Percentiles rank a stretch among this genome's conserved stretches.
Conservation (phyloP, 2,329 filamentous ascomycete genomes). For the Ciborinia camelliae region DNA sequence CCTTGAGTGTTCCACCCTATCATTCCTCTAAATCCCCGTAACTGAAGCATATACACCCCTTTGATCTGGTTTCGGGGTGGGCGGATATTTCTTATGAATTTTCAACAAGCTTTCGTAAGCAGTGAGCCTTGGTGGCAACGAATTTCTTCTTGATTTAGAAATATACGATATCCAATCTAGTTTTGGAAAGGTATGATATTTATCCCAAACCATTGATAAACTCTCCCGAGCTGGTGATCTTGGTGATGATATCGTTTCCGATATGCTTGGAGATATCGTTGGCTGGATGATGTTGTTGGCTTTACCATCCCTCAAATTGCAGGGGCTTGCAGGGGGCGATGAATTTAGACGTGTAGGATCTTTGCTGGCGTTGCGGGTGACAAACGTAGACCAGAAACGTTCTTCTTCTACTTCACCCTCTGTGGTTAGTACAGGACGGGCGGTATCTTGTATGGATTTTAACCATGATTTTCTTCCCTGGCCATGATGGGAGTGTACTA, state of each 20-base stretch:
- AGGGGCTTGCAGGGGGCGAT: neutral
- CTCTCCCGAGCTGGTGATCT: conserved; percentile 6
- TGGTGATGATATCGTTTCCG: neutral
- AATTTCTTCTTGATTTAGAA: neutral
- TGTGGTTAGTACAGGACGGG: neutral
- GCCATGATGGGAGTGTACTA: conserved; percentile 15
- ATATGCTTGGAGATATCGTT: neutral
- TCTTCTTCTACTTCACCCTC: neutral
- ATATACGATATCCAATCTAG: neutral
- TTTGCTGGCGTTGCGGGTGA: conserved; percentile 1
- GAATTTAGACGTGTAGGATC: neutral
- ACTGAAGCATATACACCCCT: conserved; percentile 23
- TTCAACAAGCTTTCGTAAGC: conserved; percentile 3
- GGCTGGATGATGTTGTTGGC: neutral
- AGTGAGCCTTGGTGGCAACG: neutral
- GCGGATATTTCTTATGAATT: conserved; percentile 4
- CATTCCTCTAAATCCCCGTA: conserved; percentile 18
- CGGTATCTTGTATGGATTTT: neutral
- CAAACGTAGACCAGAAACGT: neutral
- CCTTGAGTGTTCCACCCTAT: neutral
- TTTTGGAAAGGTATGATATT: neutral
- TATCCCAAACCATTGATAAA: neutral
- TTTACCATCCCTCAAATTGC: neutral
- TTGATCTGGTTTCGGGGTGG: conserved; percentile 20
- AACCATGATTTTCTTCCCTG: conserved; percentile 7